Evolutionary conservation across 169 alveolate genomes (phyloP).

Genomic region (Toxoplasma gondii): DNA sequence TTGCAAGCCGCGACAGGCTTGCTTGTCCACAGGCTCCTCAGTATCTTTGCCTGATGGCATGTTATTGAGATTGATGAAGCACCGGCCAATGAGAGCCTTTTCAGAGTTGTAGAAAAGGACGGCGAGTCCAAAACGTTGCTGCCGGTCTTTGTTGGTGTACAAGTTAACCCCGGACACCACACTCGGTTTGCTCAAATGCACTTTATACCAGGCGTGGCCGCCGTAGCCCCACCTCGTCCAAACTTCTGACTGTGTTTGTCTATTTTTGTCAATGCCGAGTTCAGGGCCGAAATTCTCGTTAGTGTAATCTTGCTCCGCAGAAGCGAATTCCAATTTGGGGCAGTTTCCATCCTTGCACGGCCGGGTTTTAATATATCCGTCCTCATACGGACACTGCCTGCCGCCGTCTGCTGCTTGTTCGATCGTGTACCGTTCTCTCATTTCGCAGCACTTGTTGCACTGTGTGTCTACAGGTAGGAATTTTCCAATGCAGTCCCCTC

Average conservation of each 20-base stretch:
- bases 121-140: not conserved
- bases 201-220: not conserved
- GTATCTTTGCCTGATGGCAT: not conserved
- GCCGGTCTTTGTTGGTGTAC: not conserved
- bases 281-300: not conserved
- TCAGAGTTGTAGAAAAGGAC: slow-evolving; percentile 24
- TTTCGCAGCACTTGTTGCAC: slow-evolving; percentile 24
- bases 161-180: slow-evolving; percentile 5
- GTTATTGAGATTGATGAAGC: not conserved
- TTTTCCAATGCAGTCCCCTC: slow-evolving; percentile 29
- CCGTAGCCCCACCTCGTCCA: slow-evolving; percentile 9
- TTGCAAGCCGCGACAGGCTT: not conserved
- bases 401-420: not conserved
- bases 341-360: slow-evolving; percentile 33
- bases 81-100: not conserved
- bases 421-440: not conserved
- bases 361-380: not conserved
- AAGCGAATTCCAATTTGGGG: not conserved
- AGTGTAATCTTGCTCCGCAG: slow-evolving; percentile 1
- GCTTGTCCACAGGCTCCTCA: not conserved
- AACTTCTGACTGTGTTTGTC: not conserved
- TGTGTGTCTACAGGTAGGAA: not conserved
- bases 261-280: not conserved
- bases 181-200: not conserved
- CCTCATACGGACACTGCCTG: not conserved